Conservation (phyloP, 2,329 filamentous ascomycete genomes). For the Arthrobotrys sphaeroides region DNA sequence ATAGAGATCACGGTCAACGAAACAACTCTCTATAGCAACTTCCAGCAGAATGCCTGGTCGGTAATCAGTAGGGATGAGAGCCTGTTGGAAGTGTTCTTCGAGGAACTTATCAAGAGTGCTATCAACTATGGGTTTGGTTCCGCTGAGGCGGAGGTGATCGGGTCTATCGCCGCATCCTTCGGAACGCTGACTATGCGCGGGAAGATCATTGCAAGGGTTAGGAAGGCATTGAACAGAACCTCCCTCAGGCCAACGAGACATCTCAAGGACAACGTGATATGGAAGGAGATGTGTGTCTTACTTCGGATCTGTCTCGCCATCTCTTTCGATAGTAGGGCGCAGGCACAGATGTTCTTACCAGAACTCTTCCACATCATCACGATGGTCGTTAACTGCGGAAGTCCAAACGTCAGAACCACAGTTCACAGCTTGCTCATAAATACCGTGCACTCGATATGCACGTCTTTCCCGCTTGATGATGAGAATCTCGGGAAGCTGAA, state of each 20-base stretch:
- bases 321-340: slow-evolving; percentile 74
- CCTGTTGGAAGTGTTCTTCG: slow-evolving; percentile 73
- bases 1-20: slow-evolving; percentile 73
- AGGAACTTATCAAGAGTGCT: slow-evolving; percentile 73
- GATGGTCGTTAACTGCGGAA: slow-evolving; percentile 74
- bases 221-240: slow-evolving; percentile 74
- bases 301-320: slow-evolving; percentile 73
- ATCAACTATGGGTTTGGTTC: slow-evolving; percentile 66
- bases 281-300: slow-evolving; percentile 75
- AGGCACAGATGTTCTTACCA: slow-evolving; percentile 74
- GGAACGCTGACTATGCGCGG: slow-evolving; percentile 73
- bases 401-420: slow-evolving; percentile 67
- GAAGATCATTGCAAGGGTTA: slow-evolving; percentile 72
- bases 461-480: slow-evolving; percentile 72
- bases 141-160: slow-evolving; percentile 70
- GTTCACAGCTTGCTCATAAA: slow-evolving; percentile 74
- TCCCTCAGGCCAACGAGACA: slow-evolving; percentile 73
- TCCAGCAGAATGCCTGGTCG: slow-evolving; percentile 75
- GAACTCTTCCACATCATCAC: slow-evolving; percentile 77
- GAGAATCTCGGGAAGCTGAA: slow-evolving; percentile 68
- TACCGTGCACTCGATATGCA: slow-evolving; percentile 74
- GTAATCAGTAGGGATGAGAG: slow-evolving; percentile 72
- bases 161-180: slow-evolving; percentile 71
- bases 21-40: slow-evolving; percentile 68
- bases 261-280: slow-evolving; percentile 73